A percentile compares a stretch with the other conserved stretches of the same genome.
Evolutionary conservation across 495 filamentous ascomycete genomes (phyloP).

Genomic region (Rhizodiscina lignyota): DNA sequence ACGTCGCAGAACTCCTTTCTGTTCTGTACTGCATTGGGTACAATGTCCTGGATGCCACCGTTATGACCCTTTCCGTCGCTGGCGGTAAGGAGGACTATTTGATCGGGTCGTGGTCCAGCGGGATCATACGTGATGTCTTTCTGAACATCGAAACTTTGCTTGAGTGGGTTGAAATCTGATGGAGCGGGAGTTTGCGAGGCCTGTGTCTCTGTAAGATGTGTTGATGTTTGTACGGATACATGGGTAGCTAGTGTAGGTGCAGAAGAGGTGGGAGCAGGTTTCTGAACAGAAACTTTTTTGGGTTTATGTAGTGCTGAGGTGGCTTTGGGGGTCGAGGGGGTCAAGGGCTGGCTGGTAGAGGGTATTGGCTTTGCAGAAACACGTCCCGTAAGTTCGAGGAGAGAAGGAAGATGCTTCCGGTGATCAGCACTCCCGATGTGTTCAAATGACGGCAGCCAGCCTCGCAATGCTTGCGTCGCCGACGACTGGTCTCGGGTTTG

Average conservation of each 20-base stretch:
- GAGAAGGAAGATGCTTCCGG: neutral
- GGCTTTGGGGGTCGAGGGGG: neutral
- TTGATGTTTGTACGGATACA: neutral
- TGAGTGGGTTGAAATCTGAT: neutral
- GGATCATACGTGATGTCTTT: neutral
- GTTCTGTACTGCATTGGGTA: constrained; percentile 15
- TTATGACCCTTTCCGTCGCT: constrained; percentile 25
- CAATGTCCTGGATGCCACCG: constrained; percentile 19
- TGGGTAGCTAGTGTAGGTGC: neutral
- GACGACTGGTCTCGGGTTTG: neutral
- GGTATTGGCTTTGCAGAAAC: too few species aligned
- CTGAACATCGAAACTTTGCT: neutral
- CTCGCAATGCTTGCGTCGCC: neutral
- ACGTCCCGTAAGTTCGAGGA: too few species aligned
- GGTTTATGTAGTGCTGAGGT: neutral
- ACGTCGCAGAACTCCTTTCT: constrained; percentile 19
- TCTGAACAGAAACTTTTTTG: too few species aligned
- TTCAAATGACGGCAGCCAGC: neutral
- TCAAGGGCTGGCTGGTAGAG: neutral
- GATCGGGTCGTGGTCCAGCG: neutral
- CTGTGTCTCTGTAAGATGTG: neutral
- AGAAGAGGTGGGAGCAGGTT: neutral
- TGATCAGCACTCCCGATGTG: neutral
- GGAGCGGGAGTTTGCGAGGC: neutral
- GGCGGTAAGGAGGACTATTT: constrained; percentile 22